phyloP scores from a whole-genome alignment of 163 green algal species.

The Coccomyxa subellipsoidea region DNA sequence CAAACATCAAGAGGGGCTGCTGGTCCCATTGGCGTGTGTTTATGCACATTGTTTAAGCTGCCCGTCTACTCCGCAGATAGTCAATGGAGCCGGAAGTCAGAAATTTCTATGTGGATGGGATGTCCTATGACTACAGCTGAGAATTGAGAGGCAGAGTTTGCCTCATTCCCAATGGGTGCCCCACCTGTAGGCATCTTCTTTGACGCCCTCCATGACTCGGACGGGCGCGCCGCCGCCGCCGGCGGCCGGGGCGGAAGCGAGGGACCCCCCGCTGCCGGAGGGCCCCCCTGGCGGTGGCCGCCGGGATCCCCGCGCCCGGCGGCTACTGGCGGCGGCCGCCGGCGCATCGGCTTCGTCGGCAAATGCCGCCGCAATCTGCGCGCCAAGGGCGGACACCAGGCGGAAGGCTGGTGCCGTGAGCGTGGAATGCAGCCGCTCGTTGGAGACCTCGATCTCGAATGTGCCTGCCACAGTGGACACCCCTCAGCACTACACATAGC shows the following conservation, averaged over 20 bases:
- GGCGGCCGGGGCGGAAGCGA: not conserved
- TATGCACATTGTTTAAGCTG: too few species aligned
- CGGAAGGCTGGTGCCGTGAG: not conserved
- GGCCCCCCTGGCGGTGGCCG: not conserved
- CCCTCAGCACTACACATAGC: too few species aligned
- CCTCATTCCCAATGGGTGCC: too few species aligned
- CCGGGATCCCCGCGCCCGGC: not conserved
- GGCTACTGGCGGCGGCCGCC: not conserved
- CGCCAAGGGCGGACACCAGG: not conserved
- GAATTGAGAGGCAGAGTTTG: too few species aligned
- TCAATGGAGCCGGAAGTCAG: too few species aligned
- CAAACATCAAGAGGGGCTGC: too few species aligned
- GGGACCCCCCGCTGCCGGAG: not conserved
- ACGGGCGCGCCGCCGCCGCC: not conserved
- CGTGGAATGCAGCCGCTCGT: conserved; percentile 1
- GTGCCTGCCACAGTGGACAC: not conserved
- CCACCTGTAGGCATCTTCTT: conserved; percentile 3
- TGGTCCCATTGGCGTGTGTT: too few species aligned
- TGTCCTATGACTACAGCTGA: too few species aligned
- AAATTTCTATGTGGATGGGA: too few species aligned
- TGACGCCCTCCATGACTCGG: conserved; percentile 1
- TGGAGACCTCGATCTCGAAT: not conserved
- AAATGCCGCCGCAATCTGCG: not conserved
- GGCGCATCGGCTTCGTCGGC: not conserved
- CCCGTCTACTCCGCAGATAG: too few species aligned